A percentile compares a stretch with the other conserved stretches of the same genome.
Conservation (phyloP, 2,329 filamentous ascomycete genomes). For the Aspergillus fijiensis region DNA sequence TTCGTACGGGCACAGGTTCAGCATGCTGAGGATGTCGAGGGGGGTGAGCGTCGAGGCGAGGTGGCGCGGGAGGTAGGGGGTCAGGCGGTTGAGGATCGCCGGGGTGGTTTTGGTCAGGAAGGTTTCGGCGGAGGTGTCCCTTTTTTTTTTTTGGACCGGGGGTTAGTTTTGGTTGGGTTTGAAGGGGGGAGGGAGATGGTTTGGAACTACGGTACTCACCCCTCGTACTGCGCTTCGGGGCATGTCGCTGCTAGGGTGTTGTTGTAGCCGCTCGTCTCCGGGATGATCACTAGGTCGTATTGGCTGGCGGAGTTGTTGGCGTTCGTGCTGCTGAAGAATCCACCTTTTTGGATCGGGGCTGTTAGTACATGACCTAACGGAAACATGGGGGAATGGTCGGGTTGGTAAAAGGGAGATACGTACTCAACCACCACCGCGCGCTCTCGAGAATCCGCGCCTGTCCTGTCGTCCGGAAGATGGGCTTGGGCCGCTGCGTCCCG, state of each 20-base stretch:
- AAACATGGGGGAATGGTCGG: too few species aligned
- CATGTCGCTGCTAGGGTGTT: constrained; percentile 50
- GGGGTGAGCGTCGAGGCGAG: constrained; percentile 51
- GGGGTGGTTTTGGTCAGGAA: constrained; percentile 51
- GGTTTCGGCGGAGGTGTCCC: constrained; percentile 29
- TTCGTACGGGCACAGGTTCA: constrained; percentile 58
- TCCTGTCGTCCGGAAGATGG: constrained; percentile 54
- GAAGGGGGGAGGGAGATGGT: background rate
- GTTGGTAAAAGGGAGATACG: constrained; percentile 14
- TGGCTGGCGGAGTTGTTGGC: constrained; percentile 24
- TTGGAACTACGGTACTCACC: too few species aligned
- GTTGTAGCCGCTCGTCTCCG: constrained; percentile 50
- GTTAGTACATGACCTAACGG: too few species aligned
- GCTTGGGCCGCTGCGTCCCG: constrained; percentile 49
- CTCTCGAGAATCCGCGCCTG: constrained; percentile 57
- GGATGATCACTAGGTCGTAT: constrained; percentile 49
- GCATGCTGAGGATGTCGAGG: constrained; percentile 53
- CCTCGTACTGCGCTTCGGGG: constrained; percentile 29
- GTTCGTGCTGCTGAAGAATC: constrained; percentile 30
- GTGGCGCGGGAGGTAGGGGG: constrained; percentile 48
- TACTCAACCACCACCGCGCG: constrained; percentile 46
- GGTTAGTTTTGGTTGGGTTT: background rate
- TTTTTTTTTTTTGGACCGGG: constrained; percentile 1
- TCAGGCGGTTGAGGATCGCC: constrained; percentile 48
- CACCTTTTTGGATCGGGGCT: constrained; percentile 13